Base-by-base conservation (phyloP, 108 stramenopile genomes). In the Skeletonema tropicum region DNA sequence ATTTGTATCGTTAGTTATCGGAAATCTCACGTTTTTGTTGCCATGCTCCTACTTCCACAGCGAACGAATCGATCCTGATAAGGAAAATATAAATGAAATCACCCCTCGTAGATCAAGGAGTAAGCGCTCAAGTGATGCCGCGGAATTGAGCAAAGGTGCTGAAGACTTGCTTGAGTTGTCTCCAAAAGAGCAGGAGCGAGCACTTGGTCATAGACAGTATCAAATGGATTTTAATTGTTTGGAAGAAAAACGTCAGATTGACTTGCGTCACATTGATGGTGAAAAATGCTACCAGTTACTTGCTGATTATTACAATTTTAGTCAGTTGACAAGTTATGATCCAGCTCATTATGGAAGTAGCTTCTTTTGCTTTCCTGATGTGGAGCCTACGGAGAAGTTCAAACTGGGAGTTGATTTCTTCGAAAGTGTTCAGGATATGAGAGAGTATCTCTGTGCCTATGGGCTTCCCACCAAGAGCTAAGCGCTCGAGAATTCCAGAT, bases 361-460 rank as follows among this genome's bases (percentile, higher is more conserved):
- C 6, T 30, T 41, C 48, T 68, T 60, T 39, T 48, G 58, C 46
- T 39, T 64, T 19, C 59, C 73, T 8, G 36, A 13, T 2, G 52
- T 36, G 52, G 23, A 10, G 3, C 46, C 49, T 52, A 30, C 11
- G 14, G 57, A 69, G n/a, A 15, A 38, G n/a, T 75, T 42, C 12
- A 39, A 39, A n/a, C 35, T 60, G 39, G 36, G 33, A 11, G 21
- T 35, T n/a, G 17, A 75, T 15, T 52, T 33, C 45, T 80, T 80
- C 68, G 57, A 42, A 35, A 49, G 25, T 36, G 11, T 80, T 11
- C 67, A 75, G 48, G 68, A 64, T 46, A 31, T 80, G 61, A 61
- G 79, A 36, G 38, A 62, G 61, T 70, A 80, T 57, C 52, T 80
- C 4, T 80, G 79, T 64, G 74, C 74, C 32, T 80, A 64, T 21